Evolutionary conservation across 768 basidiomycete genomes (phyloP), one percentile per base, ranked within the genome.

Genomic region (Filobasidium wieringae): DNA sequence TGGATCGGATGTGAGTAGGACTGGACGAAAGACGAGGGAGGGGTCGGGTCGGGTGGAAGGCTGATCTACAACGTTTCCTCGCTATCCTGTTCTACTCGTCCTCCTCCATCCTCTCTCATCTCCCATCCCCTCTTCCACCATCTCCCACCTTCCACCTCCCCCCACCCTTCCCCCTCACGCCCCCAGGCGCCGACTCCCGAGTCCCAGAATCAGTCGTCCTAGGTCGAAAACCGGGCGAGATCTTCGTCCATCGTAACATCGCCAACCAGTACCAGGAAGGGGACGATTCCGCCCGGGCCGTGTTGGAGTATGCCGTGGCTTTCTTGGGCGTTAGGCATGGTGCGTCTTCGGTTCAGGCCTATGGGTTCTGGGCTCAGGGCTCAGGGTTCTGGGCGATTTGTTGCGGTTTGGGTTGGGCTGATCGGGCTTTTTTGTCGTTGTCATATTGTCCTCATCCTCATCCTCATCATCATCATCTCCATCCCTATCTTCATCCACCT

Each of bases 211-310:
- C 81, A 33, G 83, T 86, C 63, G 76, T 71, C 47, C 57, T 69
- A 45, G 69, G 57, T 41, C 60, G 65, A 7, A 62, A 78, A 62
- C 89, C 89, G 0, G 90, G 88, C 53, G 84, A 84, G 41, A 81
- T 87, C 60, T 91, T 92, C 50, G 72, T 85, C 29, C 83, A 88
- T 73, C 78, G 89, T 47, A 91, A 91, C 73, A 84, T 92, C 63
- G 89, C 88, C 53, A 91, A 93, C 84, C 87, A 89, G 75, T 80
- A 89, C 69, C 83, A 81, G 55, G 75, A 78, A 3, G 72, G 83
- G 55, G 90, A 93, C 70, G 79, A 80, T 58, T 88, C 80, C 66
- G 81, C 81, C 0, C 78, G 81, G 53, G 79, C 88, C 0, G 84
- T 86, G 9, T 77, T 92, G 58, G 75, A 80, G 12, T 93, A 83